Evolutionary conservation across 2,329 filamentous ascomycete species (phyloP).

Genomic region (Paecilomyces variotii): DNA sequence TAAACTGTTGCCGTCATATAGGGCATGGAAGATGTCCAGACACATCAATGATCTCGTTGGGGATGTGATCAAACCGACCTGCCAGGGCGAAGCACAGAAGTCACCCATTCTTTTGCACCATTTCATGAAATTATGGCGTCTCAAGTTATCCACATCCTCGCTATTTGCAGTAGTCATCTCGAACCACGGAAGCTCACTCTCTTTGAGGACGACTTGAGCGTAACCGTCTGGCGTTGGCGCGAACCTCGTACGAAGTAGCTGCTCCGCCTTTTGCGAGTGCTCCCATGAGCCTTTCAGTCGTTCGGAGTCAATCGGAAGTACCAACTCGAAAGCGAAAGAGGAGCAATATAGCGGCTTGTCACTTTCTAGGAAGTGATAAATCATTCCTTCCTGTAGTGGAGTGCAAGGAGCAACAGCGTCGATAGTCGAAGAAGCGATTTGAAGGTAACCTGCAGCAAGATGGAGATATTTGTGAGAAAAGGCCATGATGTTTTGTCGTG

Average conservation of each 20-base stretch:
- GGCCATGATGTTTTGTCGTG: conserved; percentile 55
- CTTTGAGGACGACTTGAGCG: conserved; percentile 60
- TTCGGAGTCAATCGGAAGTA: conserved; percentile 34
- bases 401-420: conserved; percentile 77
- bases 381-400: conserved; percentile 77
- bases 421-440: conserved; percentile 46
- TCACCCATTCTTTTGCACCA: conserved; percentile 51
- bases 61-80: conserved; percentile 21
- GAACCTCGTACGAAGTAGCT: conserved; percentile 68
- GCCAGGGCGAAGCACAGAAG: conserved; percentile 27
- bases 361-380: conserved; percentile 59
- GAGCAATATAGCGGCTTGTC: conserved; percentile 65
- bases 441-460: conserved; percentile 46
- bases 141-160: conserved; percentile 21
- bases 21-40: conserved; percentile 70
- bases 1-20: conserved; percentile 81
- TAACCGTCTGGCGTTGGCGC: conserved; percentile 65
- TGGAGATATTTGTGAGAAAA: conserved; percentile 55
- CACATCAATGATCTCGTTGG: conserved; percentile 37
- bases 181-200: conserved; percentile 38
- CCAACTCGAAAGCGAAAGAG: conserved; percentile 56
- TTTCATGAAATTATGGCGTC: conserved; percentile 29
- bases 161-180: conserved; percentile 22
- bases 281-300: conserved; percentile 53
- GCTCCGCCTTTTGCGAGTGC: conserved; percentile 41